Base-by-base conservation (phyloP, 169 alveolate species). In the Theileria parva region DNA sequence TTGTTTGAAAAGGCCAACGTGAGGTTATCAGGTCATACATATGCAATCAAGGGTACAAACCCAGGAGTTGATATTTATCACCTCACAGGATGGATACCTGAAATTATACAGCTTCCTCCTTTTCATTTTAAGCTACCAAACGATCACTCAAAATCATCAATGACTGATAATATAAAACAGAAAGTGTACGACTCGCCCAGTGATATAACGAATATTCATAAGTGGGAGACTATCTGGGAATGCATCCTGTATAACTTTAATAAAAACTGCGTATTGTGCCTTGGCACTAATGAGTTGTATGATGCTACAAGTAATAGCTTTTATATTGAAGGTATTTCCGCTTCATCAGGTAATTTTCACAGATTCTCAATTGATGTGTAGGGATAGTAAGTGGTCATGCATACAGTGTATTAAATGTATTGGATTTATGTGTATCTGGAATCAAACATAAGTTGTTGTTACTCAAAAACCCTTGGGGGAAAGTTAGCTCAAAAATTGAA, bases 31-130 rank as follows among this genome's bases (percentile, higher is more conserved):
- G 98, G 96, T 11, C 93, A 95, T 66, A 91, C 96, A 19, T 96
- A 96, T 67, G 92, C 93, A 68, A 94, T 96, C 80, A 85, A 87
- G 68, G 99, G 98, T 8, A 92, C 97, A 48, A 96, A 96, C 86
- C 97, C 98, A 0, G 96, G 98, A 25, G 92, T 96, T 19, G 99
- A 96, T 80, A 89, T 95, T 57, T 96, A 92, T 85, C 94, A 93
- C 70, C 77, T 95, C 27, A 95, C 98, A 2, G 98, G 97, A 6
- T 96, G 98, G 98, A 93, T 96, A 25, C 99, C 99, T 5, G 99
- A 81, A 19, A 81, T 81, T 2, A 32, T 81, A 28, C 23, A 48
- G 17, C 76, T 79, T 19, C 87, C 80, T 1, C 63, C 79, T 11
- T 48, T 34, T 27, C 69, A 39, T 7, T 15, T 9, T 27, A 32